Evolutionary conservation across 257 asterid genomes (phyloP), one percentile per base, ranked within the genome.

Genomic region (Linaria vulgaris): DNA sequence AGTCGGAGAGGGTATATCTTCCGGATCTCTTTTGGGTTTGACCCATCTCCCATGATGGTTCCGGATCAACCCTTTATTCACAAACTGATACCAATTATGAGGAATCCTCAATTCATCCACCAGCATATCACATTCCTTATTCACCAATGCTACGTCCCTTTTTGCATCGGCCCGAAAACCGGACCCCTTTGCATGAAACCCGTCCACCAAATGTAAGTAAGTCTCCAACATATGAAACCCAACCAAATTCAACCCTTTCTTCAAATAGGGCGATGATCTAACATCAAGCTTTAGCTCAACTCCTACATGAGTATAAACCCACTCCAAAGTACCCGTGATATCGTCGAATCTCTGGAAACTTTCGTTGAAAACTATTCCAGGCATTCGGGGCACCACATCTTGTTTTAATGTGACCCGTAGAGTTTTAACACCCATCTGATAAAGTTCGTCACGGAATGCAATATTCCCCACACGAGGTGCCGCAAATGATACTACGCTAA

Each of bases 271-370:
- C 0, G 94, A 86, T 1, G 83, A 73, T 53, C 85, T 46, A 1
- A 72, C 76, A 9, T 86, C 96, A 3, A 88, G 81, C 67, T 76
- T 86, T 22, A 86, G 30, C 77, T 88, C 94, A 0, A 72, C 90
- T 10, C 96, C 96, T 1, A 81, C 92, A 59, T 88, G 96, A 0
- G 95, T 86, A 62, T 88, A 88, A 1, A 88, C 78, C 96, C 95
- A 86, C 61, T 84, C 95, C n/a, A 86, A 45, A n/a, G 92, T 48
- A 23, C 96, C 90, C 0, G 87, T 88, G 17, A 85, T 23, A 63
- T 85, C 92, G 5, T 84, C 94, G n/a, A 86, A 86, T 16, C 69
- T 78, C 20, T 88, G 94, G 13, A 88, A 41, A n/a, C 94, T 78
- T 70, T 88, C 95, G 25, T 88, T 88, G 0, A 88, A 74, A 0